Percentiles rank a stretch among this genome's conserved stretches.
These are phyloP conservation scores for Arthrobotrys pseudoclavata DNA, from an alignment of 2,329 filamentous ascomycete genomes.

Conservation along the genomic window DNA sequence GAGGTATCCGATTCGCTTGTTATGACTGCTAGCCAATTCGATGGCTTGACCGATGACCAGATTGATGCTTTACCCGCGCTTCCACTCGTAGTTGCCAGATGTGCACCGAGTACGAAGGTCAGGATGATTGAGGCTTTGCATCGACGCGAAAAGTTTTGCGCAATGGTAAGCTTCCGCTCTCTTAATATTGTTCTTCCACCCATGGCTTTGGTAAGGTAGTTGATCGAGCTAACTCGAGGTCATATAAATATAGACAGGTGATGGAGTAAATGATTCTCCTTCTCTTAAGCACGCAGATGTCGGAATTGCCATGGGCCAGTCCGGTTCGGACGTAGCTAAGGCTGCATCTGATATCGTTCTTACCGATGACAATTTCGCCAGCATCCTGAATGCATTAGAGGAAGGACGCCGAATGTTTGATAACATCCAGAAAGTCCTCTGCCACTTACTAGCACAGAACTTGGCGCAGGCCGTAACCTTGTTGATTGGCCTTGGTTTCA, in stretches of 20 bases:
- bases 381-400: slow-evolving; percentile 85
- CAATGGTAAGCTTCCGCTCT: slow-evolving; percentile 72
- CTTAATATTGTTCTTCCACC: not conserved
- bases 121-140: slow-evolving; percentile 93
- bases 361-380: slow-evolving; percentile 90
- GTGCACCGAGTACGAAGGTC: slow-evolving; percentile 86
- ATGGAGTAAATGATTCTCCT: slow-evolving; percentile 88
- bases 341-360: slow-evolving; percentile 77
- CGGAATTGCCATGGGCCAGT: slow-evolving; percentile 86
- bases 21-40: slow-evolving; percentile 82
- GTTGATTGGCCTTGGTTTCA: slow-evolving; percentile 84
- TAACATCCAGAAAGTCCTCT: slow-evolving; percentile 88
- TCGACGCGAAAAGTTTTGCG: slow-evolving; percentile 80
- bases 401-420: slow-evolving; percentile 88
- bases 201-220: not conserved
- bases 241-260: slow-evolving; percentile 73
- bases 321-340: slow-evolving; percentile 87
- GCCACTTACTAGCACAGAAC: slow-evolving; percentile 83
- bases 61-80: slow-evolving; percentile 81
- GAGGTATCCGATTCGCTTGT: slow-evolving; percentile 76
- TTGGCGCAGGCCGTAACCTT: slow-evolving; percentile 86
- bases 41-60: slow-evolving; percentile 79
- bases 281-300: slow-evolving; percentile 85
- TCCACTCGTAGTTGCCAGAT: slow-evolving; percentile 85
- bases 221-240: not conserved